These are phyloP conservation scores for Chaetomium sp. DNA, from an alignment of 2,329 filamentous ascomycete genomes.

Conservation along the genomic window DNA sequence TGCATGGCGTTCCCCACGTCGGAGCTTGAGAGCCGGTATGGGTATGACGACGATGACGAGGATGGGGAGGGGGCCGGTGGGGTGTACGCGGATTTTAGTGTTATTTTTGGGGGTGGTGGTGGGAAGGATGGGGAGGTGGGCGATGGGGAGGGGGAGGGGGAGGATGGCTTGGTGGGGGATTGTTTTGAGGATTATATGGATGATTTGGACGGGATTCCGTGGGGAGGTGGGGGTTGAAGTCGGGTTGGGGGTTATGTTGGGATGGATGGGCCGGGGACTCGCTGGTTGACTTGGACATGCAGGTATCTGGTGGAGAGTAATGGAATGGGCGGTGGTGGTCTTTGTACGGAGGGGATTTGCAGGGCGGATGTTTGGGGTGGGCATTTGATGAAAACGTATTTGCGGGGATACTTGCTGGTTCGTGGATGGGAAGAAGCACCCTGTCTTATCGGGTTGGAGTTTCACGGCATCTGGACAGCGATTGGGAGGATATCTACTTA, in stretches of 20 bases:
- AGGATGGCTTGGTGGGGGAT: conserved; percentile 37
- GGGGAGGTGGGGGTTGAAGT: conserved; percentile 39
- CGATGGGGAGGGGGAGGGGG: conserved; percentile 40
- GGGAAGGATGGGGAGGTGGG: conserved; percentile 40
- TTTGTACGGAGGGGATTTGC: no score
- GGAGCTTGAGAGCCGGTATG: conserved; percentile 50
- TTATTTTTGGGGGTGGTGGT: conserved; percentile 48
- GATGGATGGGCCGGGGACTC: background rate
- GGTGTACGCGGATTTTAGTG: conserved; percentile 57
- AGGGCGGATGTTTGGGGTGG: background rate
- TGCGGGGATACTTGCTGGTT: background rate
- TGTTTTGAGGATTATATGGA: conserved; percentile 59
- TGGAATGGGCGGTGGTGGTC: background rate
- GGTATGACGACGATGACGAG: conserved; percentile 44
- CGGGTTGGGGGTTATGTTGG: background rate
- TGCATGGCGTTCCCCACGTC: conserved; percentile 51
- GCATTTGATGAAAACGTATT: background rate
- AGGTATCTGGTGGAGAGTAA: background rate
- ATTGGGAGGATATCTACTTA: background rate
- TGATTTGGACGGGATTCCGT: conserved; percentile 58
- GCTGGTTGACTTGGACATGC: background rate
- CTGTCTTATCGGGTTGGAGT: background rate
- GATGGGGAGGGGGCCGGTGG: conserved; percentile 42
- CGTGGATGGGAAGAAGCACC: background rate
- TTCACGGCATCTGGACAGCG: background rate